phyloP scores from a whole-genome alignment of 192 early-diverging fungal genomes.

The Coemansia sp. region DNA sequence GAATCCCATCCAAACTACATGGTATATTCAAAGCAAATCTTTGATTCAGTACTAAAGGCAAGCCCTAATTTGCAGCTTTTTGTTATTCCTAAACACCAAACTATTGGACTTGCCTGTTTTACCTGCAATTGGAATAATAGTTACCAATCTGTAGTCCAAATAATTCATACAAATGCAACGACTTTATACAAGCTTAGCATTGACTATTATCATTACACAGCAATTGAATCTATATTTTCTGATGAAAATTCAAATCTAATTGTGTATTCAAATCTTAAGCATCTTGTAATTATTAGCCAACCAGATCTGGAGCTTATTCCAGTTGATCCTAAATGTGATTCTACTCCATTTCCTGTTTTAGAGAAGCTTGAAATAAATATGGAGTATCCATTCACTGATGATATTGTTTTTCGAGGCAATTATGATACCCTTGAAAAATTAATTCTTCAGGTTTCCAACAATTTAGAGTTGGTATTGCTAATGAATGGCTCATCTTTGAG shows the following conservation, averaged over 20 bases:
- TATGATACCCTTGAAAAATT: not conserved
- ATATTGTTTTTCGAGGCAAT: not conserved
- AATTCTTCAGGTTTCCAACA: not conserved
- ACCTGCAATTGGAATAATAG: not conserved
- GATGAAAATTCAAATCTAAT: not conserved
- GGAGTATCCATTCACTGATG: not conserved
- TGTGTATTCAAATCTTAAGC: not conserved
- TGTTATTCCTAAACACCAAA: not conserved
- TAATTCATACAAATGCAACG: not conserved
- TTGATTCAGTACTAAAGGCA: not conserved
- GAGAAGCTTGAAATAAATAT: not conserved
- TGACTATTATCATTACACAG: not conserved
- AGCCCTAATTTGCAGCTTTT: not conserved
- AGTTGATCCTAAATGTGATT: not conserved
- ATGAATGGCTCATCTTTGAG: not conserved
- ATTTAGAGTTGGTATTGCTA: not conserved
- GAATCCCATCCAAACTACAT: not conserved
- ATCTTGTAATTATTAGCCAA: not conserved
- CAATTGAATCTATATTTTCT: not conserved
- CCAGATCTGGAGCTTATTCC: not conserved
- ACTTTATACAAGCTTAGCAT: not conserved
- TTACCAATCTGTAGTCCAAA: not conserved
- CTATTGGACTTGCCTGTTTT: not conserved
- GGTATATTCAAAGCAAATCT: not conserved
- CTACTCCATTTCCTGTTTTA: not conserved